Conservation (phyloP, 73 alveolate genomes). For the Tetrahymena malaccensis region DNA sequence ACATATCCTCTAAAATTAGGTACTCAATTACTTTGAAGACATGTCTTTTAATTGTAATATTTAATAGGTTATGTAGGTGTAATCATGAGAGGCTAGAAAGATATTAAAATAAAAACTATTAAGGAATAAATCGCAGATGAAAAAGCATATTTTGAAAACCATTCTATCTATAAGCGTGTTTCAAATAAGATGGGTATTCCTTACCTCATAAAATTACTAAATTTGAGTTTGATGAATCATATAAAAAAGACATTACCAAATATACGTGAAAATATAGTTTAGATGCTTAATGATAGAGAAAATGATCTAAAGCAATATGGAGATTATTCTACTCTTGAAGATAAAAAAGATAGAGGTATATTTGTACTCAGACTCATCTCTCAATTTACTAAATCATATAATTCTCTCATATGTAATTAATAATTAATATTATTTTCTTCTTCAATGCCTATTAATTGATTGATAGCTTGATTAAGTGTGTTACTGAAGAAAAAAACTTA, state of each 20-base stretch:
- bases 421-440: too few relatives aligned
- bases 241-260: slow-evolving; percentile 41
- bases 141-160: slow-evolving; percentile 49
- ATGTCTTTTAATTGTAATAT: neutral
- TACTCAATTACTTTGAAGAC: neutral
- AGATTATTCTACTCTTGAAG: slow-evolving; percentile 16
- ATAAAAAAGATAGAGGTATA: neutral
- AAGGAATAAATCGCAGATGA: slow-evolving; percentile 65
- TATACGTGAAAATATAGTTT: slow-evolving; percentile 32
- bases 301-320: slow-evolving; percentile 19
- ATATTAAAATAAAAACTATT: slow-evolving; percentile 55
- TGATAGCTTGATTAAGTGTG: too few relatives aligned
- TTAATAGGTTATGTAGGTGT: slow-evolving; percentile 94
- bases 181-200: slow-evolving; percentile 42
- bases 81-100: slow-evolving; percentile 51
- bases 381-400: slow-evolving; percentile 5
- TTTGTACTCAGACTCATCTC: slow-evolving; percentile 12
- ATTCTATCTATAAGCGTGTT: slow-evolving; percentile 43
- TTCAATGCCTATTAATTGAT: too few relatives aligned
- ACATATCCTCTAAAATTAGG: slow-evolving; percentile 75
- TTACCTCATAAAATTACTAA: slow-evolving; percentile 16
- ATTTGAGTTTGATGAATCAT: slow-evolving; percentile 33
- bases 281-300: neutral
- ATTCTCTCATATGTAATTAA: neutral
- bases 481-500: neutral